Evolutionary conservation across 2,329 filamentous ascomycete species (phyloP).

Genomic region (Setomelanomma holmii): DNA sequence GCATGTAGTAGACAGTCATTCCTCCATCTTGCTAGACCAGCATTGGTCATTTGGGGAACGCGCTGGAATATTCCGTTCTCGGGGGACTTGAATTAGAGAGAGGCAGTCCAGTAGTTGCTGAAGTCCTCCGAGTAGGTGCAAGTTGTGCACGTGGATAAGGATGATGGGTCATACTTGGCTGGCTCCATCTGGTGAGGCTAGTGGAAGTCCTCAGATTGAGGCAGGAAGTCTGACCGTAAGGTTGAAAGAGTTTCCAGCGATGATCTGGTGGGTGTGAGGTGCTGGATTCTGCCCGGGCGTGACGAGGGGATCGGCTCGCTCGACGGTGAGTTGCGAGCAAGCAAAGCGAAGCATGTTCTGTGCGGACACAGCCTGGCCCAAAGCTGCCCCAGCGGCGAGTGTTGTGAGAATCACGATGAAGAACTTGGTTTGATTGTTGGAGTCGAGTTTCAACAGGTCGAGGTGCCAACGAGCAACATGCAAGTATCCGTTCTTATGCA

Average conservation of each 20-base stretch:
- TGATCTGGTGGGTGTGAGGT: slow-evolving; percentile 42
- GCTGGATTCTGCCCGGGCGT: slow-evolving; percentile 33
- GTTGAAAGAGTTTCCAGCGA: slow-evolving; percentile 43
- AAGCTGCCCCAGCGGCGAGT: slow-evolving; percentile 25
- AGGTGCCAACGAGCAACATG: not conserved
- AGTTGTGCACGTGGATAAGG: slow-evolving; percentile 37
- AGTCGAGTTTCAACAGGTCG: too few species aligned
- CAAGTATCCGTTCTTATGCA: slow-evolving; percentile 14
- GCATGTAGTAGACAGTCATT: slow-evolving; percentile 73
- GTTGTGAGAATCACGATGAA: slow-evolving; percentile 34
- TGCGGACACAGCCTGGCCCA: slow-evolving; percentile 32
- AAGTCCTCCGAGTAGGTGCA: slow-evolving; percentile 42
- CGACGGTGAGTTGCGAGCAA: slow-evolving; percentile 50
- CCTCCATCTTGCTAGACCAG: slow-evolving; percentile 40
- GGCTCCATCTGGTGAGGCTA: slow-evolving; percentile 38
- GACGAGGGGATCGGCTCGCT: slow-evolving; percentile 61
- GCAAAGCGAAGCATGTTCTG: slow-evolving; percentile 46
- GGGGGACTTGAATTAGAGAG: slow-evolving; percentile 40
- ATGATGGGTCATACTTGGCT: slow-evolving; percentile 28
- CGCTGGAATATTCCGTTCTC: slow-evolving; percentile 44
- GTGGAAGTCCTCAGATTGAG: not conserved
- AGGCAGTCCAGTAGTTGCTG: slow-evolving; percentile 43
- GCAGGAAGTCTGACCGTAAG: slow-evolving; percentile 27
- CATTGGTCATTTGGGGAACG: slow-evolving; percentile 40
- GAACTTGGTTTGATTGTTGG: slow-evolving; percentile 1